phyloP scores from a whole-genome alignment of 1,284 basidiomycete species.

The Pseudozyma sp. region DNA sequence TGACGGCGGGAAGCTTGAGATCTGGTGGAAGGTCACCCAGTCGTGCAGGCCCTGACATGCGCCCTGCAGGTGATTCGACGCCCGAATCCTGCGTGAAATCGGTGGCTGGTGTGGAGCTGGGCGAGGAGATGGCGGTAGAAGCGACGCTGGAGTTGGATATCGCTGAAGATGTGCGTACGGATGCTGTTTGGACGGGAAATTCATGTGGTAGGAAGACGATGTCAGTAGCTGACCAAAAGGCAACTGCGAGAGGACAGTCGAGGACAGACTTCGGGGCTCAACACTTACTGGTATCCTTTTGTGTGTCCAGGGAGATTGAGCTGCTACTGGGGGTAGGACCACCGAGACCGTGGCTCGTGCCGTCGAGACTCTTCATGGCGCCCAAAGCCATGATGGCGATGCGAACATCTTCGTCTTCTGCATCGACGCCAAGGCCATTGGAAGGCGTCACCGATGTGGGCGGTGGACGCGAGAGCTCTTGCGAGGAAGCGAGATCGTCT shows the following conservation, averaged over 20 bases:
- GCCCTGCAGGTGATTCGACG: conserved; percentile 38
- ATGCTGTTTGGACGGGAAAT: conserved; percentile 7
- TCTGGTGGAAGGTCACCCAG: conserved; percentile 58
- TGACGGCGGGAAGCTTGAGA: conserved; percentile 59
- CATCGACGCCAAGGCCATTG: conserved; percentile 46
- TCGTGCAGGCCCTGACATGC: conserved; percentile 31
- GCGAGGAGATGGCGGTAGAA: conserved; percentile 58
- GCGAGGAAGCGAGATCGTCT: conserved; percentile 33
- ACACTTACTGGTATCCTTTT: conserved; percentile 31
- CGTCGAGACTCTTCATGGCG: conserved; percentile 60
- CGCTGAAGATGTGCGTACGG: conserved; percentile 44
- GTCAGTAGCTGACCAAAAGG: neutral
- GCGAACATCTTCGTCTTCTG: conserved; percentile 58
- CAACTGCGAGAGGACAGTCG: no score
- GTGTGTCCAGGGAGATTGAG: conserved; percentile 19
- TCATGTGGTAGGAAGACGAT: neutral
- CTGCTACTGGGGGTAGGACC: conserved; percentile 24
- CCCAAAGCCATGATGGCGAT: conserved; percentile 61
- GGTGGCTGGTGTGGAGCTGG: conserved; percentile 55
- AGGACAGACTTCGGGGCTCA: neutral
- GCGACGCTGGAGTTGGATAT: conserved; percentile 51
- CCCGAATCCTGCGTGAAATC: conserved; percentile 50
- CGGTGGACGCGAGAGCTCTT: conserved; percentile 11
- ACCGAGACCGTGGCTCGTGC: conserved; percentile 19
- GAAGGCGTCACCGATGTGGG: conserved; percentile 8